Percentiles rank a stretch among this genome's conserved stretches.
Conservation (phyloP, 257 asterid species). For the Lantana camara region DNA sequence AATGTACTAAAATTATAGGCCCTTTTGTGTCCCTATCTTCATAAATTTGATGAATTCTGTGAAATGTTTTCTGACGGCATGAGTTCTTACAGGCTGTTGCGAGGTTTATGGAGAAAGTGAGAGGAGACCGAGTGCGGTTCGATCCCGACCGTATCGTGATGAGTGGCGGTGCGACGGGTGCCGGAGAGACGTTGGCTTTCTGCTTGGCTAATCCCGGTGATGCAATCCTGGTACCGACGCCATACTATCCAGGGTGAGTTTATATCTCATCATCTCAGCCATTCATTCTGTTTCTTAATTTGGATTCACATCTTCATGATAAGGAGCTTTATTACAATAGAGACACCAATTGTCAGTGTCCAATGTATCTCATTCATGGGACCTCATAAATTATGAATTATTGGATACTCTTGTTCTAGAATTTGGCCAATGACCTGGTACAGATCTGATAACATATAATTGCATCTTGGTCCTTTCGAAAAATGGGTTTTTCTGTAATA, state of each 20-base stretch:
- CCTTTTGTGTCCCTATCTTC: neutral
- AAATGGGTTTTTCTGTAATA: too few species aligned
- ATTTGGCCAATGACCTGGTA: too few species aligned
- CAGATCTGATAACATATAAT: too few species aligned
- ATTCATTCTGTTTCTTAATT: neutral
- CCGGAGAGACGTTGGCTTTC: slow-evolving; percentile 73
- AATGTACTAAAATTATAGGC: slow-evolving; percentile 38
- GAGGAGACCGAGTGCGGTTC: slow-evolving; percentile 67
- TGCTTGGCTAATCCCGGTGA: slow-evolving; percentile 91
- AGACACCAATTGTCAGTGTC: neutral
- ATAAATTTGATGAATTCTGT: neutral
- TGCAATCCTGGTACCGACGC: slow-evolving; percentile 80
- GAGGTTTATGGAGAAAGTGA: slow-evolving; percentile 75
- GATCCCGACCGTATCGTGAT: slow-evolving; percentile 73
- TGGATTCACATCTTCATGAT: too few species aligned
- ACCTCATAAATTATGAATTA: too few species aligned
- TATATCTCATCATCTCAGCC: neutral
- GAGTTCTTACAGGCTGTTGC: slow-evolving; percentile 67
- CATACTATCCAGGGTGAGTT: slow-evolving; percentile 85
- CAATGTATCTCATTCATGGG: too few species aligned
- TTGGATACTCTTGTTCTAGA: too few species aligned
- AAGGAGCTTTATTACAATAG: neutral
- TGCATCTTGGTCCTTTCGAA: neutral
- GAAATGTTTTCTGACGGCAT: too few species aligned
- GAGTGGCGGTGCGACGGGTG: slow-evolving; percentile 96